phyloP scores from a whole-genome alignment of 306 rosid species.

The Vachellia pachyceras region DNA sequence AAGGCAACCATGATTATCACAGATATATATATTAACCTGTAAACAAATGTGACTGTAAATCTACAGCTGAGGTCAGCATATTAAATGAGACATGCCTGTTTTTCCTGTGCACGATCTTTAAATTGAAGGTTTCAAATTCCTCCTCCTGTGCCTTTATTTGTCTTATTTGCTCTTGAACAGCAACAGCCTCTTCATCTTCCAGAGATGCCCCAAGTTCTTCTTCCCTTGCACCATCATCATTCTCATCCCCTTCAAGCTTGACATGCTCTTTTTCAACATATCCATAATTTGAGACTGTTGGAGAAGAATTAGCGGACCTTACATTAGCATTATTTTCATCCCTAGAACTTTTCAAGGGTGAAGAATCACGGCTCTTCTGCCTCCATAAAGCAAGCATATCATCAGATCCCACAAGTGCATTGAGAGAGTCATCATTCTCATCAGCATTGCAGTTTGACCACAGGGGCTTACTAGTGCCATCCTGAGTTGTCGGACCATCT shows the following conservation, averaged over 20 bases:
- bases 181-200: constrained; percentile 90
- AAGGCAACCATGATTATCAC: too few relatives aligned
- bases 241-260: constrained; percentile 70
- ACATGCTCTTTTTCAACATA: constrained; percentile 70
- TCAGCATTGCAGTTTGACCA: constrained; percentile 71
- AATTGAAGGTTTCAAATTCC: constrained; percentile 88
- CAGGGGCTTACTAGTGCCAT: constrained; percentile 57
- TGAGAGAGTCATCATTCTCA: constrained; percentile 59
- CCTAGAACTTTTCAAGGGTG: constrained; percentile 66
- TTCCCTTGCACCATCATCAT: constrained; percentile 57
- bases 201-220: constrained; percentile 69
- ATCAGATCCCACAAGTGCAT: constrained; percentile 54
- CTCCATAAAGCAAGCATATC: constrained; percentile 66
- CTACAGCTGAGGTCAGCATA: constrained; percentile 23
- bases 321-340: constrained; percentile 63
- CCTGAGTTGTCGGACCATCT: constrained; percentile 57
- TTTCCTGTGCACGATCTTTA: constrained; percentile 88
- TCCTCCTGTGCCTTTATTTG: constrained; percentile 92
- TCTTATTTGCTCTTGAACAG: constrained; percentile 91
- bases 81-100: constrained; percentile 63
- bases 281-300: constrained; percentile 76
- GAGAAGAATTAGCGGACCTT: constrained; percentile 68
- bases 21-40: background rate
- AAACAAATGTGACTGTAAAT: constrained; percentile 21
- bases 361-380: constrained; percentile 72